These are phyloP conservation scores for Populus tremula DNA, from an alignment of 345 rosid species.

Conservation along the genomic window DNA sequence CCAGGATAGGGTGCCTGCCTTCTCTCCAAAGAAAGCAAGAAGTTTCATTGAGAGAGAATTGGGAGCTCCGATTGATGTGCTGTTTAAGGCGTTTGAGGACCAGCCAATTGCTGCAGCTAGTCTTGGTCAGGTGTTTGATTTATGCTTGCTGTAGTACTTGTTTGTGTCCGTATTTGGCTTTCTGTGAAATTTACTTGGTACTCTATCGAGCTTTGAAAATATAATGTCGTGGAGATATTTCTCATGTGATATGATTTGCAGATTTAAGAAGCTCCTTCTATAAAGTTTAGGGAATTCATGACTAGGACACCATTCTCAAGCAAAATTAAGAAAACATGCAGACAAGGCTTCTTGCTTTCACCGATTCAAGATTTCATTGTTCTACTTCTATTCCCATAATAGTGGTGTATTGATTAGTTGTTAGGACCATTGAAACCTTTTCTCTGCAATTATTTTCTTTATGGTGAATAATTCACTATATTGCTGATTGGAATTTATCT, in stretches of 20 bases:
- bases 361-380: neutral
- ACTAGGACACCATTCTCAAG: neutral
- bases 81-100: constrained; percentile 84
- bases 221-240: neutral
- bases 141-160: constrained; percentile 11
- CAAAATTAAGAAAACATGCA: neutral
- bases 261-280: neutral
- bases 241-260: neutral
- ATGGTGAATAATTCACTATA: neutral
- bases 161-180: neutral
- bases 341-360: neutral
- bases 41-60: constrained; percentile 67
- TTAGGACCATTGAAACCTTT: neutral
- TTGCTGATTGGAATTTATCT: constrained; percentile 28
- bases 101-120: constrained; percentile 98
- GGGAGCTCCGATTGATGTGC: constrained; percentile 63
- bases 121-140: constrained; percentile 93
- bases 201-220: neutral
- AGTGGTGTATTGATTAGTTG: neutral
- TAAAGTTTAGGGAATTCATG: neutral
- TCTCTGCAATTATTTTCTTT: neutral
- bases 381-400: too few species aligned
- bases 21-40: constrained; percentile 80
- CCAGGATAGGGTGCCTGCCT: constrained; percentile 95
- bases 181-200: too few species aligned